Base-by-base conservation (phyloP, 1,139 yeast genomes). In the Protomyces macrosporus region DNA sequence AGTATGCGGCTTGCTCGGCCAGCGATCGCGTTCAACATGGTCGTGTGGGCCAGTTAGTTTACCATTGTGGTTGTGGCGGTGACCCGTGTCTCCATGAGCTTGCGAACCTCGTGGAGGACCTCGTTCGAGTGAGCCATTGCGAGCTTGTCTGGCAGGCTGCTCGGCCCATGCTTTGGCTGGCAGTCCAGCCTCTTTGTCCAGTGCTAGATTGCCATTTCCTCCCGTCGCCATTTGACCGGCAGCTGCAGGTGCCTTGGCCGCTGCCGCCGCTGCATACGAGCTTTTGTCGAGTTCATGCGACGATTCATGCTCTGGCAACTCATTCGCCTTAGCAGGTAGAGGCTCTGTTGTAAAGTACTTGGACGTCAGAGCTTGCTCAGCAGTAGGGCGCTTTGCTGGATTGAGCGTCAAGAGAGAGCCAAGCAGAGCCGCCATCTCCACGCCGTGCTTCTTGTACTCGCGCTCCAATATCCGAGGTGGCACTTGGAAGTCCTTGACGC, bases 221-320 rank as follows among this genome's bases (percentile, higher is more conserved):
- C 56, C 56, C 36, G 32, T 39, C 14, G 53, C 45, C 62, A 58
- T 58, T 36, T 51, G 52, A 7, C 62, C 62, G 7, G 62, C 62
- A 16, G 56, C 62, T 14, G 53, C 62, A 5, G 62, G 62, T 33
- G 62, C 62, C 16, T 35, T 58, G 3, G 56, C 56, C 14, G 56
- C 42, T 3, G 6, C 45, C 1, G 61, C 51, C 4, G 62, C 45
- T 3, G 53, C 56, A 30, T 58, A 39, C 35, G 84, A 78, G 66
- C 87, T 85, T 63, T 84, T 84, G 72, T 88, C 96, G 51, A 90
- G 83, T 73, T 93, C 98, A 73, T 93, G 98, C 68, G 95, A 84
- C 69, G 91, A 96, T 67, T 87, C 90, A 70, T 87, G 88, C 55
- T 75, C 75, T 0, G 95, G 93, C 56, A 88, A 75, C n/a, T 82